These are phyloP conservation scores for Sordaria brevicollis DNA, from an alignment of 495 filamentous ascomycete genomes.

Conservation along the genomic window DNA sequence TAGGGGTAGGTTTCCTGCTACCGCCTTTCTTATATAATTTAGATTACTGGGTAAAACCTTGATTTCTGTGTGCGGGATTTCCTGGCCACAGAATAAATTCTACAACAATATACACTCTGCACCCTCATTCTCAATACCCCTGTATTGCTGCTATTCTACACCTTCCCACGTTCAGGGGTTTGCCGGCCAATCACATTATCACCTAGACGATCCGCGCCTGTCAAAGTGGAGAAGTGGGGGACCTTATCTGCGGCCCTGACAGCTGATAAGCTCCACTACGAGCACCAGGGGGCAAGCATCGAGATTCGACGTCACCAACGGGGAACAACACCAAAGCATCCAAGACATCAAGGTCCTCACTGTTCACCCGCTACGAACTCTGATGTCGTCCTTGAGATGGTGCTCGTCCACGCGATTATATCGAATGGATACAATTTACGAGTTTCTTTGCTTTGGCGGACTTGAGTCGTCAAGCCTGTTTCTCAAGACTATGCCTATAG, in stretches of 20 bases:
- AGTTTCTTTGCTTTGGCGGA: neutral
- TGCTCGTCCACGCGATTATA: neutral
- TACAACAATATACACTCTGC: too few species aligned
- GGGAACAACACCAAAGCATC: neutral
- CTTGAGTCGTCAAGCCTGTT: neutral
- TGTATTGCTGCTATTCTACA: too few species aligned
- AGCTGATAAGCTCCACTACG: neutral
- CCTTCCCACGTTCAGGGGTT: neutral
- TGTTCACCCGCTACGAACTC: neutral
- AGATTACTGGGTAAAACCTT: too few species aligned
- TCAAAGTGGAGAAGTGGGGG: neutral
- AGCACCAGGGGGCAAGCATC: neutral
- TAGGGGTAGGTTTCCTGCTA: too few species aligned
- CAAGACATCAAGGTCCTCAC: neutral
- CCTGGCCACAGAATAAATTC: too few species aligned
- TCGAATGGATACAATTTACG: neutral
- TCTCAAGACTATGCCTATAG: neutral
- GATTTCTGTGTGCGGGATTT: too few species aligned
- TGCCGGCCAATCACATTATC: neutral
- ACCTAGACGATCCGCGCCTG: neutral
- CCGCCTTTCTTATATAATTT: too few species aligned
- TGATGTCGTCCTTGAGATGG: neutral
- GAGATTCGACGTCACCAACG: neutral
- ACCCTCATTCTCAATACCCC: too few species aligned
- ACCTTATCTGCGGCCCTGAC: neutral